Evolutionary conservation across 331 rosid species (phyloP), one percentile per base, ranked within the genome.

Genomic region (Spiraea crenata): DNA sequence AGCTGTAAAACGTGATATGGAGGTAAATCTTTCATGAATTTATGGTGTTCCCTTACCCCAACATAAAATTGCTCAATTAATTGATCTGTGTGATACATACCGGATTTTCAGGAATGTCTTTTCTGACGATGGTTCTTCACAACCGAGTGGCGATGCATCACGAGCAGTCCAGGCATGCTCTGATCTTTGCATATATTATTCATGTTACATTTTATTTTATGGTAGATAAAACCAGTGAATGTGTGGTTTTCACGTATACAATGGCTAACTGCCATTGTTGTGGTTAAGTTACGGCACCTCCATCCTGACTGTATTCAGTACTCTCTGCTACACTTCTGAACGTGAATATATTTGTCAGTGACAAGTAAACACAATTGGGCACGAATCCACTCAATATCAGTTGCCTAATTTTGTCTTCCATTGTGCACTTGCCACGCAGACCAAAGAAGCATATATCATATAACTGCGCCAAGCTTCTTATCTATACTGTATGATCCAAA

Each of bases 91-190:
- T 41, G 34, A 56, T 56, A 12, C 6, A 0, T 38, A 41, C 58
- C 5, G 57, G 25, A 16, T 58, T 76, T 78, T 68, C 85, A 93
- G 97, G 91, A 93, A 93, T 82, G 79, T 93, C 69, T 93, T 85
- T 82, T 93, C 97, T 49, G 96, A 83, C 5, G 99, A 89, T 65
- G 96, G 95, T 68, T 84, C 89, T 7, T 76, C 85, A 73, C 64
- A 77, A 67, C 95, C 87, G 62, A 86, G 74, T 37, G 77, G 50
- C 59, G 84, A 87, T 67, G 99, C 91, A 67, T 74, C 78, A 76
- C 89, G 76, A 66, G 70, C 85, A 42, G 91, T 83, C 75, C 91
- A 86, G 91, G 99, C 79, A 84, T 31, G 70, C 61, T 77, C 69
- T 74, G 34, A 67, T 62, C 17, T 63, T 55, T 42, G 45, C 11